phyloP scores from a whole-genome alignment of 2,329 filamentous ascomycete species.

The Fusarium algeriense region DNA sequence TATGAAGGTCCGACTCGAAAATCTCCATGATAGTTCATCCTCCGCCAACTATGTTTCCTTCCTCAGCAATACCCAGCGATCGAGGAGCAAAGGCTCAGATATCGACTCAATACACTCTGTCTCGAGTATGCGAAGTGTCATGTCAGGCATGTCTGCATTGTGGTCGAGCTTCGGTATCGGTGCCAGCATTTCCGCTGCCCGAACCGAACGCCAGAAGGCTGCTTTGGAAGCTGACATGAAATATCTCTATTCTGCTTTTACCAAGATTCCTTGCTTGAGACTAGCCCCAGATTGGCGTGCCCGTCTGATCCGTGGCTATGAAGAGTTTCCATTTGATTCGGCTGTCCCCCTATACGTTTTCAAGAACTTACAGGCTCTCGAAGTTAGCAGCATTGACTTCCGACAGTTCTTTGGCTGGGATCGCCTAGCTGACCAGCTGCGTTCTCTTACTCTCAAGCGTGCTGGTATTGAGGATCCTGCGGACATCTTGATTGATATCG shows the following conservation, averaged over 20 bases:
- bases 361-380: conserved; percentile 94
- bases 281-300: conserved; percentile 94
- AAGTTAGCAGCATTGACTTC: conserved; percentile 96
- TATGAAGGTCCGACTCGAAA: conserved; percentile 96
- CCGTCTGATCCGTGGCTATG: conserved; percentile 89
- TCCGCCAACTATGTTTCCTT: conserved; percentile 97
- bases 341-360: conserved; percentile 96
- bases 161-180: conserved; percentile 91
- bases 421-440: conserved; percentile 88
- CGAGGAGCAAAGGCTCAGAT: conserved; percentile 83
- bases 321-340: conserved; percentile 98
- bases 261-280: conserved; percentile 93
- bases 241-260: conserved; percentile 98
- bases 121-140: conserved; percentile 95
- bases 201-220: conserved; percentile 90
- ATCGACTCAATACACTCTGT: conserved; percentile 94
- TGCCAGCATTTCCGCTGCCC: conserved; percentile 81
- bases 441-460: conserved; percentile 88
- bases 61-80: conserved; percentile 80
- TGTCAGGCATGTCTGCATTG: conserved; percentile 94
- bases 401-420: conserved; percentile 99
- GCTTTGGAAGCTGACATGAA: conserved; percentile 88
- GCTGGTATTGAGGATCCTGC: conserved; percentile 89
- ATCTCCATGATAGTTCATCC: conserved; percentile 87
- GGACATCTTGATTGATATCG: conserved; percentile 91